Base-by-base conservation (phyloP, 441 rosid species). In the Viola pubescens region DNA sequence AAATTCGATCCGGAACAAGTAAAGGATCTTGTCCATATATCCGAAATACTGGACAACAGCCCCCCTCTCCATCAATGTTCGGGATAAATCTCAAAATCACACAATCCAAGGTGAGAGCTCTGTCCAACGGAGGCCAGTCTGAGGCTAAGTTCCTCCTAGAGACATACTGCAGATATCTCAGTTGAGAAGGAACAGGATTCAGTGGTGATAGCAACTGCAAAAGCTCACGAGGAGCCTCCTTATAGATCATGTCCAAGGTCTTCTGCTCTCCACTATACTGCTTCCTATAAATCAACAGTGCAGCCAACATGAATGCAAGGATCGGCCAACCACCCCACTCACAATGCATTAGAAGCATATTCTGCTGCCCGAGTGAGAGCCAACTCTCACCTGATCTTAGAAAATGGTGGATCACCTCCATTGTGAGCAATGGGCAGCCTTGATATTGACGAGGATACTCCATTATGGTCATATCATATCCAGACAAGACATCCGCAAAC, bases 371-470 rank as follows among this genome's bases (percentile, higher is more conserved):
- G 41, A 89, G 88, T 0, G 92, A 82, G 41, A 94, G 92, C 98
- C 98, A 94, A 67, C 96, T 94, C 70, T 94, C 96, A 34, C 94
- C 80, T 4, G 98, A 94, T 58, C 92, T 80, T 61, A 94, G 78
- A 67, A 89, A 89, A 81, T 89, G 97, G 69, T 86, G 98, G 61
- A 92, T 73, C 66, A 86, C 67, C 75, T 92, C 98, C 78, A 92
- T 84, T 52, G 86, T 73, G 48, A 92, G 79, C 62, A 94, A 58
- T 0, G 96, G 92, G 61, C 95, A 94, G 44, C 97, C 95, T 67
- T 94, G 95, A 12, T 89, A 88, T 54, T 89, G 96, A 64, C 81
- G 79, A 73, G 98, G 98, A 60, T 94, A 94, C 79, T 94, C 97
- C 98, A 94, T 94, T 54, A 89, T 79, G 12, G 97, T 89, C 80